Base-by-base conservation (phyloP, 805 yeast genomes). In the Cyberlindnera saturnus region DNA sequence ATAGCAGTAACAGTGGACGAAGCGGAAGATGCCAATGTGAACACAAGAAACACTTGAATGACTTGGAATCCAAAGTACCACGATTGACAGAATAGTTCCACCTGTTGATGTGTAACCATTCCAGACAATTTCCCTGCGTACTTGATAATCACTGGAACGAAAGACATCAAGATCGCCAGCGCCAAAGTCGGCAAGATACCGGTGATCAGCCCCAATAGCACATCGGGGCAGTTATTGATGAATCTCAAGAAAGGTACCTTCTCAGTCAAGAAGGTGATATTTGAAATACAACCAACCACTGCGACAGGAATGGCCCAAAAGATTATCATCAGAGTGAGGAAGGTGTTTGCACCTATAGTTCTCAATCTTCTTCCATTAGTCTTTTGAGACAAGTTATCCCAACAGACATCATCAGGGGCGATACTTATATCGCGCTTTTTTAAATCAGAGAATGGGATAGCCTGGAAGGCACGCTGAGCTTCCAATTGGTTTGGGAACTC, bases 281-380 rank as follows among this genome's bases (percentile, higher is more conserved):
- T 93, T 19, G 98, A 91, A 50, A 93, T 82, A 54, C 80, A 75
- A 77, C 98, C 98, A 40, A 91, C 96, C 56, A 88, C 89, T n/a
- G 97, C 96, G 33, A 91, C 97, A 9, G 99, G 99, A 55, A 91
- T 81, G 35, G 96, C 82, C 98, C 98, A 91, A 66, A 89, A 88
- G 38, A 91, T 77, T 48, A 91, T 79, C 64, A 82, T 68, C 45
- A 77, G 56, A 20, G 85, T 78, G 56, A 85, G 70, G 39, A 88
- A 67, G 14, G 86, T 70, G 43, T 70, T 71, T 2, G 95, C 91
- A 42, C 74, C 66, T 19, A 75, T 44, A 45, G 70, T 73, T 67
- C 80, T 82, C 18, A 74, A 48, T 36, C 72, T 60, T 63, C 96
- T 79, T 57, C 72, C 73, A 48, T 66, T 65, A 61, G 78, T 73